Conservation (phyloP, 352 stramenopile species). For the Globisporangium perplexum region DNA sequence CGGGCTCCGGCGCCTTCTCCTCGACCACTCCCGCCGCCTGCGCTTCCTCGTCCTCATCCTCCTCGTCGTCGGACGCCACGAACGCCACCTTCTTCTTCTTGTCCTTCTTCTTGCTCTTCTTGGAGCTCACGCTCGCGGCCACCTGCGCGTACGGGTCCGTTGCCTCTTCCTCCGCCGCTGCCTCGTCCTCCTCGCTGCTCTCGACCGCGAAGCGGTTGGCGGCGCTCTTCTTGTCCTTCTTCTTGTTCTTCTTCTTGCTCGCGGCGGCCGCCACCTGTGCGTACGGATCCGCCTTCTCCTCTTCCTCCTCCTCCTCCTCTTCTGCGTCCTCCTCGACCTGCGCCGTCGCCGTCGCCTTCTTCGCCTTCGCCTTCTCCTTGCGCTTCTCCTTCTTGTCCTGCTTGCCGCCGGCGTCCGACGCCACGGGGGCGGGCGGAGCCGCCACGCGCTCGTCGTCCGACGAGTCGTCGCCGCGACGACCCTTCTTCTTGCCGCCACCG, state of each 20-base stretch:
- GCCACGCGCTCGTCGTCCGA: conserved; percentile 51
- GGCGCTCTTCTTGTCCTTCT: conserved; percentile 32
- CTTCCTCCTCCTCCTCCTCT: conserved; percentile 27
- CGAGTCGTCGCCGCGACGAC: conserved; percentile 62
- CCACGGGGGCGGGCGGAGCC: conserved; percentile 18
- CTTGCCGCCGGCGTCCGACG: conserved; percentile 23
- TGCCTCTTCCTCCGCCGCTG: conserved; percentile 11
- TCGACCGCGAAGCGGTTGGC: conserved; percentile 27
- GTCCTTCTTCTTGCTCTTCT: conserved; percentile 52
- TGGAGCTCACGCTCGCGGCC: conserved; percentile 33
- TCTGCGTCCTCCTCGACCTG: conserved; percentile 25
- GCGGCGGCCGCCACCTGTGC: conserved; percentile 42
- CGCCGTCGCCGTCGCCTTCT: conserved; percentile 45
- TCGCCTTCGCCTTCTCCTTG: conserved; percentile 72
- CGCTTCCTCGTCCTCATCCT: conserved; percentile 37
- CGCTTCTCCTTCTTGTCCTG: conserved; percentile 71
- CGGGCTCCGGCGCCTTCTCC: conserved; percentile 23
- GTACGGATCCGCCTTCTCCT: conserved; percentile 45
- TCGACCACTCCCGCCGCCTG: conserved; percentile 19
- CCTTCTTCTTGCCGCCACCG: conserved; percentile 65
- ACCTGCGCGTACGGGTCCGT: conserved; percentile 28
- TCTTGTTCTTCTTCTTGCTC: conserved; percentile 77
- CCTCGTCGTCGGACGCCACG: conserved; percentile 32
- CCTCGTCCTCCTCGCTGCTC: conserved; percentile 29
- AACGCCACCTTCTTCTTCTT: conserved; percentile 40